Base-by-base conservation (phyloP, 495 filamentous ascomycete genomes). In the Penicillium mononematosum region DNA sequence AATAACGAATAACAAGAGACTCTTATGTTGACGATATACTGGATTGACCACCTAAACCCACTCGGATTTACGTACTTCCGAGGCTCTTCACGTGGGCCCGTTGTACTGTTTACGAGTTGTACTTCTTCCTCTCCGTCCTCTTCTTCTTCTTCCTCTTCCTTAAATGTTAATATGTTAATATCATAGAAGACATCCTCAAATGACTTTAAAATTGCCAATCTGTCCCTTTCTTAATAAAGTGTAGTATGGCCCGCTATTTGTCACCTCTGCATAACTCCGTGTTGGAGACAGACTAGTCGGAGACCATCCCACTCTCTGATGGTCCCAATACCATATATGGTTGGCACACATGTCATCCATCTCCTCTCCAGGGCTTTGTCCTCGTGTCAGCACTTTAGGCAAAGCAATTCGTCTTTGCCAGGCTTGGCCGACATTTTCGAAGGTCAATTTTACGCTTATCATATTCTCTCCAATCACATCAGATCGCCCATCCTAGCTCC, bases 11-110 rank as follows among this genome's bases (percentile, higher is more conserved):
- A 36, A 43, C 53, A 38, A 39, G 4, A 17, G 36, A 59, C 61
- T 58, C 61, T 25, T 50, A 55, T 65, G 60, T 68, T 68, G 65
- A 70, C 29, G 58, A 55, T 65, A 56, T 71, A 55, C 60, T 58
- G 58, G 63, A 73, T 61, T 70, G 74, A 74, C 70, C 74, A 77
- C 73, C 73, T 72, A 66, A 62, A 62, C 63, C 38, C 17, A 43
- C 50, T 47, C 55, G 74, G 74, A 72, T 62, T 68, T 71, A 72
- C 63, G 61, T 75, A 56, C 39, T 56, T 72, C 73, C 73, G 68
- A 55, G 31, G 49, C 27, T 50, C 56, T 64, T 61, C 64, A 60
- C 59, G 64, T 67, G 62, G 24, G 7, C 4, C 39, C 19, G 24
- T 25, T 25, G 24, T 25, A 25, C 24, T 25, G 24, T 25, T 25